A percentile compares a stretch with the other conserved stretches of the same genome.
Conservation (phyloP, 192 early-diverging fungal genomes). For the Coemansia umbellata region DNA sequence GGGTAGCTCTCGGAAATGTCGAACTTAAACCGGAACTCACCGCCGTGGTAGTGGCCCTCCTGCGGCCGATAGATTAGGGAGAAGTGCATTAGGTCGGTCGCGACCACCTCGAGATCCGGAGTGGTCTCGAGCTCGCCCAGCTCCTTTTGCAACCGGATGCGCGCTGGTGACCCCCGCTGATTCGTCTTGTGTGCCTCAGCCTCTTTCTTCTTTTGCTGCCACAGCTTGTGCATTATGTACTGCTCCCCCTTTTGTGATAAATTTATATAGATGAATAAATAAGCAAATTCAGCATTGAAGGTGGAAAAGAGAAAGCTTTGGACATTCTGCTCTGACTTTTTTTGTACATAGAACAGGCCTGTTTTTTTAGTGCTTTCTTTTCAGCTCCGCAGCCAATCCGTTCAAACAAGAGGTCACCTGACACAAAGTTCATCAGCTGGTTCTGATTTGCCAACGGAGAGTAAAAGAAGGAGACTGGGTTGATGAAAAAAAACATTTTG, state of each 20-base stretch:
- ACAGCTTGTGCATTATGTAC: conserved; percentile 78
- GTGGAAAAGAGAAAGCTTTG: too few relatives aligned
- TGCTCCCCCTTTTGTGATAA: background rate
- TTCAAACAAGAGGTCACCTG: too few relatives aligned
- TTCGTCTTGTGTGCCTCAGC: conserved; percentile 69
- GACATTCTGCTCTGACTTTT: too few relatives aligned
- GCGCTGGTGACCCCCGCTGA: conserved; percentile 77
- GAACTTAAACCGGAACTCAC: conserved; percentile 79
- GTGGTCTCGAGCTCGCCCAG: conserved; percentile 73
- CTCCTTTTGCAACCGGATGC: conserved; percentile 95
- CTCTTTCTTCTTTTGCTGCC: conserved; percentile 79
- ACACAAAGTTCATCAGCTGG: too few relatives aligned
- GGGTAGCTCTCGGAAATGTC: conserved; percentile 86
- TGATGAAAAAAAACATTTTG: too few relatives aligned
- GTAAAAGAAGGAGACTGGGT: too few relatives aligned
- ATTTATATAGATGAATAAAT: background rate
- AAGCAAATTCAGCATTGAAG: background rate
- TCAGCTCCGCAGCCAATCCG: too few relatives aligned
- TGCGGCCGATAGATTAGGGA: conserved; percentile 74
- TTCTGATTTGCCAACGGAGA: too few relatives aligned
- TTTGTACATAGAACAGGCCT: too few relatives aligned
- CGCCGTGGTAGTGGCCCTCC: conserved; percentile 86
- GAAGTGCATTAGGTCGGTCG: conserved; percentile 82
- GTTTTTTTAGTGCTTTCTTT: too few relatives aligned
- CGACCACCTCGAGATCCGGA: conserved; percentile 77